Evolutionary conservation across 2,329 filamentous ascomycete species (phyloP), one percentile per base, ranked within the genome.

Genomic region (Diaporthe batatas): DNA sequence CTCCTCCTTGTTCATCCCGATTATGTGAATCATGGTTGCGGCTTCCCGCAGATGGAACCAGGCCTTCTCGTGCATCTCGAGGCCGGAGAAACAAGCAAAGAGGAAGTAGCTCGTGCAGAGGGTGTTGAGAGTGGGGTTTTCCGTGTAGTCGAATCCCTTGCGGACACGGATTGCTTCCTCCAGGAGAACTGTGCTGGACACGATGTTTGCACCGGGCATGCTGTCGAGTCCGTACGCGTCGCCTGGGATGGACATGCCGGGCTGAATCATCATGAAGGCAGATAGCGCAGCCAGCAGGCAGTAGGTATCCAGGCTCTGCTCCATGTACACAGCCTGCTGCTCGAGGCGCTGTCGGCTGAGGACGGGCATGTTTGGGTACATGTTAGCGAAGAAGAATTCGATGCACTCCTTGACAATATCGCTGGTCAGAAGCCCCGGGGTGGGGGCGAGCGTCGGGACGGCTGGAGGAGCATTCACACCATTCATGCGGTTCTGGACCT

Each of bases 11-110:
- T 88, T 85, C 88, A 92, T 88, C 69, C 86, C 86, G 36, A 85
- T 81, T 77, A 92, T 88, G 77, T 90, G 87, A 36, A 88, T 86
- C 81, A 96, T 85, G 7, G 93, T 95, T 1, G 91, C 92, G 7
- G 92, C 92, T 81, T 96, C 93, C 34, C 93, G 90, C 12, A 96
- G 84, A 79, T 94, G 91, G 79, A 91, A 95, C 93, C 93, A 96
- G 1, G 93, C 93, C 80, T 91, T 91, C 75, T 93, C 91, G 79
- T 95, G 92, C 79, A 91, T 86, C 75, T 94, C 92, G 59, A 94
- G 83, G 49, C 90, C 91, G 74, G 92, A 92, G 79, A 92, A 90
- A 72, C 91, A 92, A 49, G 89, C 92, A 77, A 94, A 95, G 34
- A 96, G 80, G 80, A 96, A 95, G 81, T 93, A 94, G 70, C 92